These are phyloP conservation scores for Wickerhamiella kurtzmanii DNA, from an alignment of 805 yeast genomes.

Conservation along the genomic window DNA sequence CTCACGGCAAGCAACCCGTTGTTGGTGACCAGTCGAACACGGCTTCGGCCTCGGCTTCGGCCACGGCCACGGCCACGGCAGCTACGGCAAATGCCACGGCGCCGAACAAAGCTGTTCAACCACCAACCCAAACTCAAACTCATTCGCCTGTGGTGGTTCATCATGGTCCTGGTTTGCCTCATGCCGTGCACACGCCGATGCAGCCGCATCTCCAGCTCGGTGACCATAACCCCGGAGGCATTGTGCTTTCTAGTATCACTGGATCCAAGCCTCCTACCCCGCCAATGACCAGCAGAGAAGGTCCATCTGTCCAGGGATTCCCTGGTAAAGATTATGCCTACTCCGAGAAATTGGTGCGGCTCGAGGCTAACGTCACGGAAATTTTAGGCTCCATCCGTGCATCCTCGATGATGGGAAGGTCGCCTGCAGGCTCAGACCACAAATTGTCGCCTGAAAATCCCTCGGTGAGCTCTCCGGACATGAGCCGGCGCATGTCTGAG, in stretches of 20 bases:
- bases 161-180: background rate
- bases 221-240: too few species aligned
- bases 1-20: background rate
- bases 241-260: too few species aligned
- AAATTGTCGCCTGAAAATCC: background rate
- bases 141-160: too few species aligned
- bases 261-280: background rate
- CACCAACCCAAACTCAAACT: too few species aligned
- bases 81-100: background rate
- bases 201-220: too few species aligned
- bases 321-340: background rate
- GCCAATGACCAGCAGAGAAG: background rate
- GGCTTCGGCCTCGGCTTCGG: background rate
- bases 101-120: too few species aligned
- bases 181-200: too few species aligned
- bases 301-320: background rate
- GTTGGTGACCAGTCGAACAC: background rate
- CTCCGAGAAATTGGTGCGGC: background rate
- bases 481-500: background rate
- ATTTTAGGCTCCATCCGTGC: background rate
- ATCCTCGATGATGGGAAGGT: background rate
- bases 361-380: constrained; percentile 1
- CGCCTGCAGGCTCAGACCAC: background rate
- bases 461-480: background rate
- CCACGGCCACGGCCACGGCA: too few species aligned